phyloP scores from a whole-genome alignment of 768 basidiomycete species.

The Melanogaster broomeanus region DNA sequence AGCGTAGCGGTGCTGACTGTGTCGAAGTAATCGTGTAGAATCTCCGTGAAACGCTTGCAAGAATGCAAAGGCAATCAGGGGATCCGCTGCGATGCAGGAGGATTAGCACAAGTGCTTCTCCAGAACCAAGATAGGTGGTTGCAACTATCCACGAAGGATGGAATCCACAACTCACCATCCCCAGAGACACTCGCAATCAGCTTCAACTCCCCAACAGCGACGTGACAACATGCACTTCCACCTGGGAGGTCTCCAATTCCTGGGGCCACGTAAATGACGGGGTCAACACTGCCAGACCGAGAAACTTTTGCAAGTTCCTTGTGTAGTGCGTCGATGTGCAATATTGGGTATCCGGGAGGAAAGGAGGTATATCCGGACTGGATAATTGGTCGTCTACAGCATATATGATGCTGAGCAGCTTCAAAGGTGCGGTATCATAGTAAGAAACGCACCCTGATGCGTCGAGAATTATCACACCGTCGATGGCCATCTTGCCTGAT shows the following conservation, averaged over 20 bases:
- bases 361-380: slow-evolving; percentile 87
- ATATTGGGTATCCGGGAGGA: slow-evolving; percentile 73
- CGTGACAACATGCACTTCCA: slow-evolving; percentile 79
- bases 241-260: slow-evolving; percentile 42
- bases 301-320: slow-evolving; percentile 61
- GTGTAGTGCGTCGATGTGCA: slow-evolving; percentile 87
- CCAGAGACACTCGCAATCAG: slow-evolving; percentile 82
- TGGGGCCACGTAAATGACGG: slow-evolving; percentile 66
- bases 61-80: slow-evolving; percentile 87
- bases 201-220: slow-evolving; percentile 72
- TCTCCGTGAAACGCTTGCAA: slow-evolving; percentile 81
- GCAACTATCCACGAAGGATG: neutral
- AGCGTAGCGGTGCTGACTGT: slow-evolving; percentile 76
- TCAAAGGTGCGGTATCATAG: neutral
- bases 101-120: neutral
- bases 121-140: too few species aligned
- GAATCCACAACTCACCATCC: slow-evolving; percentile 63
- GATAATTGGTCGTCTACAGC: slow-evolving; percentile 72
- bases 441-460: slow-evolving; percentile 58
- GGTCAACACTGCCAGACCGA: slow-evolving; percentile 61
- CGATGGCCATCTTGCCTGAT: slow-evolving; percentile 60
- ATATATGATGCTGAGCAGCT: slow-evolving; percentile 13
- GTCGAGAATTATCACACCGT: slow-evolving; percentile 82
- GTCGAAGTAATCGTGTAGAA: slow-evolving; percentile 86
- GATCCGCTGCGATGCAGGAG: slow-evolving; percentile 63